Evolutionary conservation across 2,329 filamentous ascomycete genomes (phyloP), one percentile per base, ranked within the genome.

Genomic region (Mycosphaerella sp.): DNA sequence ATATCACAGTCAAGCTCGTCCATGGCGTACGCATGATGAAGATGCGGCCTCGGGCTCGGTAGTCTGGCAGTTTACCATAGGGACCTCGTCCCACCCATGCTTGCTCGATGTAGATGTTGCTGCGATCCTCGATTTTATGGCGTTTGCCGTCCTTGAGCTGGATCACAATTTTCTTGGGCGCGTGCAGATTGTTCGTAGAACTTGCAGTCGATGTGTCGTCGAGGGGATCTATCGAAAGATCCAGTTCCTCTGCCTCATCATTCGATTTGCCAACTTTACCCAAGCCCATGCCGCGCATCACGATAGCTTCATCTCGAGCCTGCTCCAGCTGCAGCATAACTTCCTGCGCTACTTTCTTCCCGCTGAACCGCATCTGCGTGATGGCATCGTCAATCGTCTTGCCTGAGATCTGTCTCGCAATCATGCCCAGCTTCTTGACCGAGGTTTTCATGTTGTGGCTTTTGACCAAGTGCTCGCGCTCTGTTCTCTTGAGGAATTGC

Each of bases 321-420:
- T 87, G 80, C 67, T 93, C 82, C 14, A 98, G 76, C 67, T 93
- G 87, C 67, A 83, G 84, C 62, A 81, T 76, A 29, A 97, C 82
- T 66, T 95, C 89, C 62, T 81, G 77, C 6, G 92, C 88, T 59
- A 86, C 87, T 76, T 90, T 92, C 81, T 98, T 98, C 77, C 89
- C 89, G 71, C 86, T 92, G 76, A 92, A 97, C 53, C 85, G 82
- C 89, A 98, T 95, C 78, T 98, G 93, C 51, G 87, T 74, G 62
- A 97, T 88, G 11, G 93, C 93, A 36, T 98, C 91, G 54, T 95
- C 89, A 57, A 98, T 78, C n/a, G 85, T 85, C 80, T 96, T 97
- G 62, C 93, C 93, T 2, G 84, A 80, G 67, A 98, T 93, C 74
- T 97, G 93, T 52, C 86, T 83, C 23, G 92, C 85, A 47, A 98